Conservation (phyloP, 306 rosid genomes). For the Pueraria montana region DNA sequence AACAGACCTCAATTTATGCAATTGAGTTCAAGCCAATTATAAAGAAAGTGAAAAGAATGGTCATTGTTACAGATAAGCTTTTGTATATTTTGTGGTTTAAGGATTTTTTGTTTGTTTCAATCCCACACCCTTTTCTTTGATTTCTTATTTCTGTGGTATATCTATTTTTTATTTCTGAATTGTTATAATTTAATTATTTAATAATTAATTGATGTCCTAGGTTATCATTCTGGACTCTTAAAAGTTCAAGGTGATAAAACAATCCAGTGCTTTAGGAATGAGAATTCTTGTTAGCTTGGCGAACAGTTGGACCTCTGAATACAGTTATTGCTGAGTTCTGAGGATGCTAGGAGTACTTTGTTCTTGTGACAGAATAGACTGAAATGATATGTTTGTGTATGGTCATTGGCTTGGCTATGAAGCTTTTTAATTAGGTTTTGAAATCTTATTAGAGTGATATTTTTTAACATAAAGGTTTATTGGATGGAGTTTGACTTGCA, state of each 20-base stretch:
- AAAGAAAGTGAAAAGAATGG: neutral
- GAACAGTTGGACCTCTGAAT: neutral
- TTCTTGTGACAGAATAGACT: too few species aligned
- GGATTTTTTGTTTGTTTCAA: conserved; percentile 1
- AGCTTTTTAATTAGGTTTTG: too few species aligned
- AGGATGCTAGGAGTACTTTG: conserved; percentile 1
- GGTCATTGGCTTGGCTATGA: conserved; percentile 11
- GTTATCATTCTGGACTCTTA: neutral
- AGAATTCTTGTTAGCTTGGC: conserved; percentile 12
- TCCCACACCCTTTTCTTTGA: neutral
- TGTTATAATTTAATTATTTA: neutral
- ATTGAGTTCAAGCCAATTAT: conserved; percentile 1
- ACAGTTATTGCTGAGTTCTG: conserved; percentile 2
- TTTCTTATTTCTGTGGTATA: neutral
- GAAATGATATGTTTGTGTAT: too few species aligned
- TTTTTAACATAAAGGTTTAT: neutral
- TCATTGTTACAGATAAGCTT: conserved; percentile 9
- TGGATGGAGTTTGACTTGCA: conserved; percentile 17
- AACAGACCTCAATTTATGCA: neutral
- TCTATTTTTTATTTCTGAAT: neutral
- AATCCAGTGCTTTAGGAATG: neutral
- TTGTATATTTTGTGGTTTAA: neutral
- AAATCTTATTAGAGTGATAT: neutral
- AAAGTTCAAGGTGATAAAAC: neutral
- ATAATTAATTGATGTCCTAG: neutral